Conservation (phyloP, 1,284 basidiomycete species). For the Austropuccinia psidii region DNA sequence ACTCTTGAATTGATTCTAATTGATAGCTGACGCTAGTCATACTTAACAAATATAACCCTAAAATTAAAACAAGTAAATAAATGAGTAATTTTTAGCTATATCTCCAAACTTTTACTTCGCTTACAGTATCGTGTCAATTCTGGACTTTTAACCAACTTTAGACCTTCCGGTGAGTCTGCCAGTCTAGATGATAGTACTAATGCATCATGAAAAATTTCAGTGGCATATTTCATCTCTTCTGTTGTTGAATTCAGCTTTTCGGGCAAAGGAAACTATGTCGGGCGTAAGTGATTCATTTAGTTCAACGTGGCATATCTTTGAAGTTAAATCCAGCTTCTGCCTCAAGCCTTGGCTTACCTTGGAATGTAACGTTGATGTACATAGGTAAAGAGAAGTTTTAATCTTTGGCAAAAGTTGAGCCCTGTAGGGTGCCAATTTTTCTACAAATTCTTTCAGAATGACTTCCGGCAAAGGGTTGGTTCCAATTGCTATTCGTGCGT, state of each 20-base stretch:
- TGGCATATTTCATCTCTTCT: neutral
- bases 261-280: constrained; percentile 16
- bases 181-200: constrained; percentile 10
- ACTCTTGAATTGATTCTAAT: constrained; percentile 16
- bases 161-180: constrained; percentile 3
- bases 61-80: neutral
- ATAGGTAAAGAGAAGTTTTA: constrained; percentile 20
- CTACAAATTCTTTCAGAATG: constrained; percentile 26
- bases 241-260: neutral
- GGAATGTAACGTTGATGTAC: constrained; percentile 19
- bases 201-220: constrained; percentile 22
- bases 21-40: constrained; percentile 11
- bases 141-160: neutral
- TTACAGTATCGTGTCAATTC: constrained; percentile 22
- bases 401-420: neutral
- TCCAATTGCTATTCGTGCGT: constrained; percentile 25
- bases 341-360: neutral
- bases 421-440: constrained; percentile 10
- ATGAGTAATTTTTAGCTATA: neutral
- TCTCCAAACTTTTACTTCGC: neutral
- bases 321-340: neutral
- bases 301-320: too few species aligned
- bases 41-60: constrained; percentile 25
- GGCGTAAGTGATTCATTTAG: neutral
- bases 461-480: neutral